Conservation (phyloP, 768 basidiomycete species). For the Boletus rex-veris region DNA sequence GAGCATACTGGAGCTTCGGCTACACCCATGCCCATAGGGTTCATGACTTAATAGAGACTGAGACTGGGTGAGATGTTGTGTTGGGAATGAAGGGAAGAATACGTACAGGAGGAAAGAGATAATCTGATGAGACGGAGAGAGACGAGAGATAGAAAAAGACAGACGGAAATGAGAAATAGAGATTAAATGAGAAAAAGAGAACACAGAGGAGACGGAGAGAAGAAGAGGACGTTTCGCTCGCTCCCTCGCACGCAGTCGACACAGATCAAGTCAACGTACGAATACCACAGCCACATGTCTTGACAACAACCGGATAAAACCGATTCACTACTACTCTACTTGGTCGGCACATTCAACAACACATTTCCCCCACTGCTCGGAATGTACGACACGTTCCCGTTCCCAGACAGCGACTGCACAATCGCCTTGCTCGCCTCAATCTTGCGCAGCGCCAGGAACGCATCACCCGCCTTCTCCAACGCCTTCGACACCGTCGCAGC, state of each 20-base stretch:
- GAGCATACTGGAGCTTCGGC: constrained; percentile 76
- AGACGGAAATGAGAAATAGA: constrained; percentile 34
- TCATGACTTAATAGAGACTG: constrained; percentile 56
- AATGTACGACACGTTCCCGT: constrained; percentile 86
- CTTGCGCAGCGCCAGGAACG: constrained; percentile 90
- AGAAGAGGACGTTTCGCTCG: constrained; percentile 15
- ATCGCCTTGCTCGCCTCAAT: constrained; percentile 99
- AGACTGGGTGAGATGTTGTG: constrained; percentile 10
- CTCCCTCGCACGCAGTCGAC: constrained; percentile 23
- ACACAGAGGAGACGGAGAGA: constrained; percentile 20
- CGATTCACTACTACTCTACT: constrained; percentile 11
- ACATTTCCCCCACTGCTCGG: constrained; percentile 79
- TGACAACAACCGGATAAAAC: not conserved
- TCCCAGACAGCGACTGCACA: constrained; percentile 74
- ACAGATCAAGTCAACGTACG: constrained; percentile 18
- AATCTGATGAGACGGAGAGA: constrained; percentile 38
- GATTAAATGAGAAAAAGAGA: constrained; percentile 32
- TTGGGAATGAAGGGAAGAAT: constrained; percentile 9
- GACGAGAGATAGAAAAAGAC: constrained; percentile 34
- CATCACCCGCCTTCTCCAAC: constrained; percentile 91
- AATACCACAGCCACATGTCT: not conserved
- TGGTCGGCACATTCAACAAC: constrained; percentile 75
- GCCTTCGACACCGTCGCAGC: constrained; percentile 89
- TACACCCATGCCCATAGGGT: constrained; percentile 68
- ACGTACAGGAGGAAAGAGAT: constrained; percentile 36